Base-by-base conservation (phyloP, 306 rosid species). In the Medicago truncatula region DNA sequence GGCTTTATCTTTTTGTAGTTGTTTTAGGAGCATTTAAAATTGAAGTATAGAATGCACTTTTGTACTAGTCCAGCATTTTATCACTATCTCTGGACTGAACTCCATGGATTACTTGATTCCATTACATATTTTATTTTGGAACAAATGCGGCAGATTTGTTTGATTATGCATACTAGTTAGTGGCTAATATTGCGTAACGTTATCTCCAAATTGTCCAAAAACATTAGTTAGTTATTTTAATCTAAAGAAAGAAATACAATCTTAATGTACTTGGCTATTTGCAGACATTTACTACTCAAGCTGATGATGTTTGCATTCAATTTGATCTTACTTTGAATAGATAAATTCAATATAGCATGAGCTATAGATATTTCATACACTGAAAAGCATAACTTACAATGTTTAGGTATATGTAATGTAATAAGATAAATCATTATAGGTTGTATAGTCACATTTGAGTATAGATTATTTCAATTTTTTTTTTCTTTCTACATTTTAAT, bases 21-120 rank as follows among this genome's bases (percentile, higher is more conserved):
- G n/a, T 41, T 67, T 25, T 10, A 39, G 31, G 1, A 39, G 13
- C 47, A n/a, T 39, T 77, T 77, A 40, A 58, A 9, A 44, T 77
- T 28, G 38, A 66, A 77, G 61, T 14, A 43, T 12, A 76, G 11
- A 76, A 65, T 52, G 13, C 18, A 14, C 2, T 8, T 65, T 9
- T 66, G 34, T 66, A 41, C 12, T 66, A 41, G 36, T 66, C 11
- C 50, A 21, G 2, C 36, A 38, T 16, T 39, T 64, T 64, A 64
- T 64, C n/a, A 64, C 25, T n/a, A 16, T 64, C 50, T 64, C 47
- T 38, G 18, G 50, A 36, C 49, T 38, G 18, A n/a, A 36, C 14
- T 40, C 46, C 50, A 16, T 16, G 61, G 14, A 6, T 10, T 10
- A 16, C 28, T 38, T 16, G 70, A 64, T 39, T 39, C 9, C 50